Base-by-base conservation (phyloP, 441 rosid genomes). In the Gossypium laxum region DNA sequence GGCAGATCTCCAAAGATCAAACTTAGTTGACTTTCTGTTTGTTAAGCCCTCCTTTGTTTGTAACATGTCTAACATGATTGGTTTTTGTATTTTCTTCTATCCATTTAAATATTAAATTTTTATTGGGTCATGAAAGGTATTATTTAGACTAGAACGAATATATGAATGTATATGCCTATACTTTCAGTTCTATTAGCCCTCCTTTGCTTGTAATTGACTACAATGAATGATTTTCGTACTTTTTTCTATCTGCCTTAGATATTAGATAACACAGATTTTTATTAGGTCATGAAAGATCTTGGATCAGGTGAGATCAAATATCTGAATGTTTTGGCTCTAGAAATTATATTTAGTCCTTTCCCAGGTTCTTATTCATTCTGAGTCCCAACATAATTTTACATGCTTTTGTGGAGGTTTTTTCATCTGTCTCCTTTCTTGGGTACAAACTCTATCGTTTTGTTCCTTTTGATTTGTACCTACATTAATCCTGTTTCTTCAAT, bases 401-500 rank as follows among this genome's bases (percentile, higher is more conserved):
- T 63, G 18, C 21, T 10, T 8, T 15, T 24, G 22, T 52, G 50
- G 71, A 51, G 32, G 17, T 4, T 30, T 52, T 24, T 28, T 14
- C 7, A 47, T 50, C 22, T 3, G 14, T 50, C 14, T 3, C 43
- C 15, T 32, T 34, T 7, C 48, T 1, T 34, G 47, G 47, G 21
- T 2, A 3, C 3, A 59, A 28, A 34, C 64, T 59, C 43, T n/a
- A 5, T 12, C 7, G 12, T 5, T 59, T 28, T 38, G 12, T 34
- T 28, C 47, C 12, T 14, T n/a, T 48, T 67, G 21, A 14, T 52
- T 52, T 52, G 32, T 4, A 2, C 34, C 61, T 69, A 14, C 26
- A 55, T 79, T 84, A 74, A 79, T 69, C 69, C 57, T 73, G 61
- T 71, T 73, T 75, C 50, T 71, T 71, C 52, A 74, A 80, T 69